phyloP scores from a whole-genome alignment of 495 filamentous ascomycete genomes.

The Umbilicaria muhlenbergii region DNA sequence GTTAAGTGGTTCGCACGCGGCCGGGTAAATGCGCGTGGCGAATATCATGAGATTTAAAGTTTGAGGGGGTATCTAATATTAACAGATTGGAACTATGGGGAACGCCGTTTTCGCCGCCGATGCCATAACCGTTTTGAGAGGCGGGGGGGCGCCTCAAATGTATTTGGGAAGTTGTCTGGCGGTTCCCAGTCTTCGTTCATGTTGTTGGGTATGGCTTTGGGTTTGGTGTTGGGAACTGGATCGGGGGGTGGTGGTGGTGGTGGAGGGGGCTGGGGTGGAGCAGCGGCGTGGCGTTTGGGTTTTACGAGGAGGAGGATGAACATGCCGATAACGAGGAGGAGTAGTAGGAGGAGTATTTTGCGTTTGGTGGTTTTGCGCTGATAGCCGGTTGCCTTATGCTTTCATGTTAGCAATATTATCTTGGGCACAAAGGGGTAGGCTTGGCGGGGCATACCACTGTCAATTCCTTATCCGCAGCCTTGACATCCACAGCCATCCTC shows the following conservation, averaged over 20 bases:
- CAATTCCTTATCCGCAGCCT: slow-evolving; percentile 82
- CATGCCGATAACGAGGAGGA: slow-evolving; percentile 68
- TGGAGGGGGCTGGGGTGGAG: neutral
- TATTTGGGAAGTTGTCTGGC: no score
- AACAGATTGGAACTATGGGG: no score
- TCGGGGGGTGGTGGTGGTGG: neutral
- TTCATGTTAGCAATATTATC: neutral
- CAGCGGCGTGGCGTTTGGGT: slow-evolving; percentile 39
- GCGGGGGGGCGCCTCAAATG: no score
- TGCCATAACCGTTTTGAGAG: no score
- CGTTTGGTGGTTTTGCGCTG: slow-evolving; percentile 79
- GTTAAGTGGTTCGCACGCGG: no score
- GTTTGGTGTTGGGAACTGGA: neutral
- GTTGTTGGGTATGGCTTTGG: no score
- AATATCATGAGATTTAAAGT: no score
- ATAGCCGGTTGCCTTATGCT: slow-evolving; percentile 53
- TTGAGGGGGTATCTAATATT: no score
- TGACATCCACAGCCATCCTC: slow-evolving; percentile 75
- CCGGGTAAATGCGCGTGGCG: no score
- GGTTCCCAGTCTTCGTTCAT: no score
- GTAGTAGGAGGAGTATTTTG: slow-evolving; percentile 75
- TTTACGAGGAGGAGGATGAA: slow-evolving; percentile 79
- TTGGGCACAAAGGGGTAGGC: neutral
- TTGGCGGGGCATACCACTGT: slow-evolving; percentile 42
- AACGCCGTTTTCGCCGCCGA: no score